phyloP scores from a whole-genome alignment of 768 basidiomycete genomes.

The Boletellus ananas region DNA sequence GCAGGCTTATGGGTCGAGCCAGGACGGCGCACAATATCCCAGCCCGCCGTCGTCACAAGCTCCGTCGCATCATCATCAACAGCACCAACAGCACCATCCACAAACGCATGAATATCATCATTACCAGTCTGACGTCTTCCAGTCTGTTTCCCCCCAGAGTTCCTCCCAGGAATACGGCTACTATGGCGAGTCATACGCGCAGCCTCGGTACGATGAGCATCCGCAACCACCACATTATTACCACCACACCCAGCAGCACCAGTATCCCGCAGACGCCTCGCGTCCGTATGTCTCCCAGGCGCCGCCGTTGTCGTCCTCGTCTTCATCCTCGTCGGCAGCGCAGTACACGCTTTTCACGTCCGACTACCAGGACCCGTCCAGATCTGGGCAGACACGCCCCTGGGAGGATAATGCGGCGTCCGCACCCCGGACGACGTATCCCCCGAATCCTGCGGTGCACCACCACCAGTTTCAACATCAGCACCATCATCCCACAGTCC shows the following conservation, averaged over 20 bases:
- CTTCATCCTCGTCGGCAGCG: background rate
- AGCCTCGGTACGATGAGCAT: conserved; percentile 15
- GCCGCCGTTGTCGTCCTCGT: background rate
- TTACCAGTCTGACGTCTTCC: conserved; percentile 11
- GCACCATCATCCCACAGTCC: background rate
- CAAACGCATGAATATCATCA: conserved; percentile 10
- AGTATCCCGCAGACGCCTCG: conserved; percentile 10
- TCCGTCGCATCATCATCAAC: background rate
- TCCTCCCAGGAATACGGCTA: conserved; percentile 11
- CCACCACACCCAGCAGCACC: conserved; percentile 19
- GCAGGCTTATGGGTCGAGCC: conserved; percentile 6
- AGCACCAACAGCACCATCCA: background rate
- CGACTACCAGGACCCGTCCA: conserved; percentile 7
- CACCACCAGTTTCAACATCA: too few relatives aligned
- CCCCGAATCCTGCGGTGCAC: too few relatives aligned
- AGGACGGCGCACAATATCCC: conserved; percentile 2
- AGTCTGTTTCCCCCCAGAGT: conserved; percentile 20
- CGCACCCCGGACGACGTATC: too few relatives aligned
- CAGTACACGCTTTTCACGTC: background rate
- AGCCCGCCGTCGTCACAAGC: conserved; percentile 4
- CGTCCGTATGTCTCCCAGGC: background rate
- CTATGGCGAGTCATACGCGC: conserved; percentile 2
- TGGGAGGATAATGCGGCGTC: conserved; percentile 11
- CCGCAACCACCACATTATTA: conserved; percentile 19
- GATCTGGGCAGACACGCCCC: conserved; percentile 1